Base-by-base conservation (phyloP, 176 grass and related monocot species). In the Rhynchospora tenuis region DNA sequence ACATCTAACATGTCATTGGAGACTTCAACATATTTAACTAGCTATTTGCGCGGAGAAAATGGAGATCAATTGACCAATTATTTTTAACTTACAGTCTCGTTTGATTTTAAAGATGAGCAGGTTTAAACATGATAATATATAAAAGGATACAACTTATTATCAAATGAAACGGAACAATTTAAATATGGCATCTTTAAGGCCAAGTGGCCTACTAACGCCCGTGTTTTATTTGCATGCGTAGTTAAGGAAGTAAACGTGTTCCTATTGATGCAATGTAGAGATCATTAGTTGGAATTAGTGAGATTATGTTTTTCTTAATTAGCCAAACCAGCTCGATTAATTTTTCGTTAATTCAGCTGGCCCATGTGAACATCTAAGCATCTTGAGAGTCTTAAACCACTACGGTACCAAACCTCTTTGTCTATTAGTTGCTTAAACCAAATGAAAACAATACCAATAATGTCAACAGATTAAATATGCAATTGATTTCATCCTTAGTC, bases 311-410 rank as follows among this genome's bases (percentile, higher is more conserved):
- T 64, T 64, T 1, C n/a, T n/a, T n/a, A n/a, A n/a, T 64, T 64
- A 64, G n/a, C 24, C n/a, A 5, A 64, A 19, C 16, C 15, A 19
- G 65, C 26, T 70, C 31, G 7, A 38, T 67, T 11, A 67, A 31
- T 70, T 43, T 24, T 14, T 70, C 14, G 14, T 29, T 70, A 80
- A 31, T 38, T 38, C 33, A 3, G 45, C 43, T 20, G 55, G 16
- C n/a, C 50, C 82, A 84, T 84, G 82, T 84, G 78, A 4, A 24
- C 66, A 73, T 84, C 16, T 70, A 84, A 38, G 66, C 43, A 5
- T 60, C 42, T 55, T 45, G 65, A 52, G 17, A 52, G 82, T 60
- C 7, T 45, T 48, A 56, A 84, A 84, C 82, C 24, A 84, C 66
- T 84, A 73, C 64, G 33, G 33, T 3, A 84, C 82, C 82, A 74